Base-by-base conservation (phyloP, 352 stramenopile genomes). In the Elongisporangium senticosum region DNA sequence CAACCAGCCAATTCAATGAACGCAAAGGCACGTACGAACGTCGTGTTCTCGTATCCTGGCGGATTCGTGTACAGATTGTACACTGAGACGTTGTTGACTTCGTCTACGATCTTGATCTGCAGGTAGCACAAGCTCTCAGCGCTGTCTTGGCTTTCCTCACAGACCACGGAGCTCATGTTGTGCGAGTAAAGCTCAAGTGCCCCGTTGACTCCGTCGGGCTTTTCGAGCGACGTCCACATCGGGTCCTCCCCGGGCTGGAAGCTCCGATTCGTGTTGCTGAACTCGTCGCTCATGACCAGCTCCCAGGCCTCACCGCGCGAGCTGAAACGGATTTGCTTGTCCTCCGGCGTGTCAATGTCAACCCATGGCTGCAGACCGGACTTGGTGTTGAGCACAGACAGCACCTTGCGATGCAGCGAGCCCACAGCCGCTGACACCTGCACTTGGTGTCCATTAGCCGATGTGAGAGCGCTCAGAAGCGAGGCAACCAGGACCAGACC, bases 201-300 rank as follows among this genome's bases (percentile, higher is more conserved):
- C 51, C 72, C 67, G 64, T 90, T 89, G 22, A 84, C 80, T 17
- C 79, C 79, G 52, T 90, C 81, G 15, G 81, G 71, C 50, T 83
- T 88, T n/a, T 89, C 75, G 19, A 90, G 49, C 26, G 77, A 79
- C 19, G 67, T 75, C 77, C 77, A 90, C 2, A 92, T 17, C 48
- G 84, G 73, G 59, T 90, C 83, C 24, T 59, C 61, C 10, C 79
- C 83, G 7, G 77, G 62, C 13, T 59, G 69, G 58, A 91, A 93
- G 51, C 79, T 82, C 23, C 83, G 75, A 14, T 53, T 69, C 48
- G 64, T 40, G 51, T 64, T 21, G 37, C 65, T 59, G 61, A 92
- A 92, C 49, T 89, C 81, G 68, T 90, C 83, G 51, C 75, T 87
- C 71, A 89, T 86, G 6, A 87, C 69, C 28, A 91, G 68, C 10